A percentile compares a stretch with the other conserved stretches of the same genome.
phyloP scores from a whole-genome alignment of 805 yeast genomes.

The Pichia gijzeniarum region DNA sequence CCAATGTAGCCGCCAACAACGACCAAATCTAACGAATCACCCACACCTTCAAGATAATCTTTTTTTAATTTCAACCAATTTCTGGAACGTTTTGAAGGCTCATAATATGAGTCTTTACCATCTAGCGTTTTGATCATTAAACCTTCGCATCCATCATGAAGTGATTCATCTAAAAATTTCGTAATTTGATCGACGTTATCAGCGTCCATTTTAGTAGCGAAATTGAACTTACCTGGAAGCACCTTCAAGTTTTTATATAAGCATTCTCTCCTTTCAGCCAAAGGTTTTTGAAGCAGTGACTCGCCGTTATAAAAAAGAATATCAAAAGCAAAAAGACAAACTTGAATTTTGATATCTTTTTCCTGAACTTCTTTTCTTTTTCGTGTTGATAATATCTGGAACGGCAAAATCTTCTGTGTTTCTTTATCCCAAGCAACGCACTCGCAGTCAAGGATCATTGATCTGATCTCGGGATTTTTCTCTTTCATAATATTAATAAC shows the following conservation, averaged over 20 bases:
- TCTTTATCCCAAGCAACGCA: constrained; percentile 96
- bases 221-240: constrained; percentile 72
- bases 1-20: constrained; percentile 94
- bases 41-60: constrained; percentile 91
- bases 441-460: constrained; percentile 87
- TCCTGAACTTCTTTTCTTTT: constrained; percentile 89
- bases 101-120: constrained; percentile 76
- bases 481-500: constrained; percentile 46
- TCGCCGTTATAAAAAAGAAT: constrained; percentile 68
- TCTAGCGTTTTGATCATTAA: constrained; percentile 88
- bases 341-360: constrained; percentile 82
- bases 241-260: constrained; percentile 50
- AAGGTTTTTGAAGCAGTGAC: constrained; percentile 57
- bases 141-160: constrained; percentile 89
- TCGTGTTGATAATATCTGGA: constrained; percentile 87
- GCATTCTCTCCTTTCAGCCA: constrained; percentile 62
- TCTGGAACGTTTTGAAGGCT: constrained; percentile 90
- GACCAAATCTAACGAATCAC: constrained; percentile 89
- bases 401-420: constrained; percentile 76
- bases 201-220: constrained; percentile 70
- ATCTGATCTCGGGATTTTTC: constrained; percentile 32
- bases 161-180: constrained; percentile 77
- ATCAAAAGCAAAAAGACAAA: constrained; percentile 91
- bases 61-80: constrained; percentile 95
- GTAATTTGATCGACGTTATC: constrained; percentile 71